Evolutionary conservation across 2,329 filamentous ascomycete genomes (phyloP), one percentile per base, ranked within the genome.

Genomic region (Emmonsia crescens): DNA sequence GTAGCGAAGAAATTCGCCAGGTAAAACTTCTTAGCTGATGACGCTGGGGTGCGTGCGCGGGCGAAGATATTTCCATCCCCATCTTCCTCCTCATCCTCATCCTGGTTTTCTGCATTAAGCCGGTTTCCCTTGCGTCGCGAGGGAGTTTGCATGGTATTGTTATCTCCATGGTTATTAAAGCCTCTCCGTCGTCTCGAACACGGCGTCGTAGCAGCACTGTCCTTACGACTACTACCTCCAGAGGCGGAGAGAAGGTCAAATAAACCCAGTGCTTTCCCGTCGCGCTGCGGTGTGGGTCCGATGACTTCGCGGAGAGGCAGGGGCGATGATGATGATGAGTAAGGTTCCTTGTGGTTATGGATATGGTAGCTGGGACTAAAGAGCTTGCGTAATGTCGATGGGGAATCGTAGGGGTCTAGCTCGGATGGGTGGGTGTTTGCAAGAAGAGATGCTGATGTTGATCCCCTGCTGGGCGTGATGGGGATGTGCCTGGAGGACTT

Each of bases 211-310:
- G 64, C 60, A 14, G 64, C 57, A 42, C 38, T 38, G 27, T 38
- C 21, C 29, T n/a, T 48, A 24, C 58, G 29, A 16, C 70, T 70
- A 3, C 68, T 71, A 60, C 58, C 48, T 19, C 73, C 74, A 0
- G 76, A 76, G 24, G 74, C 72, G 4, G 77, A 77, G 4, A 80
- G 70, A 51, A 79, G 69, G 61, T 80, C 78, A 59, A 80, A 80
- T 2, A 80, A 69, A 0, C 78, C 78, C 2, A 80, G 65, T 0
- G 77, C 73, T 52, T 75, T 79, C 10, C 78, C 78, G 67, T 80
- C 77, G 44, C 78, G 75, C 62, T 80, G 77, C 1, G 78, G 78
- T 2, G 78, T 80, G 14, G 78, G 78, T 3, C 78, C 78, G 57
- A 80, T 77, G 29, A 71, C 73, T 9, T 72, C 64, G 52, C 75